phyloP scores from a whole-genome alignment of 352 stramenopile species.

The Aphanomyces euteiches region DNA sequence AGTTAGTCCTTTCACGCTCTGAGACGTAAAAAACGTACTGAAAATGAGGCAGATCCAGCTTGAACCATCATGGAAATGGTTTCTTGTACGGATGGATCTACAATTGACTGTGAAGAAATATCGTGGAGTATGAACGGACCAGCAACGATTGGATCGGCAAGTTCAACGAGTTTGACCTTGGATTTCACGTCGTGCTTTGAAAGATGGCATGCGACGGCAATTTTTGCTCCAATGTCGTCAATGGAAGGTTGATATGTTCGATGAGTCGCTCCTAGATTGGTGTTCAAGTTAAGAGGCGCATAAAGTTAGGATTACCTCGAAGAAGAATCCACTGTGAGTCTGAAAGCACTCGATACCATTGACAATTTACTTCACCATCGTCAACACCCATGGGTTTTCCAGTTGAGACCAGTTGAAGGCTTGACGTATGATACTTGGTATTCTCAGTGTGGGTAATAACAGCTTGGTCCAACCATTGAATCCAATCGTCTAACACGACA shows the following conservation, averaged over 20 bases:
- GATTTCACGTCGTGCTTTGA: neutral
- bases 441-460: constrained; percentile 1
- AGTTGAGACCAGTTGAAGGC: constrained; percentile 4
- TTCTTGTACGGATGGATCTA: constrained; percentile 21
- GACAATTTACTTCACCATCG: constrained; percentile 17
- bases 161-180: neutral
- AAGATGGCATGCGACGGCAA: constrained; percentile 1
- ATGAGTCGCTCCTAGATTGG: neutral
- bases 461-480: neutral
- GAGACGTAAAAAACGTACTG: neutral
- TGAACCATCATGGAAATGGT: constrained; percentile 21
- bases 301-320: neutral
- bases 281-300: neutral
- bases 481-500: constrained; percentile 7
- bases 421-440: constrained; percentile 11
- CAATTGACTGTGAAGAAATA: neutral
- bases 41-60: constrained; percentile 13
- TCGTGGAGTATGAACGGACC: neutral
- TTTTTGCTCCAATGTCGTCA: constrained; percentile 4
- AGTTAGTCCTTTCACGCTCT: neutral
- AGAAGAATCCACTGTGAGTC: constrained; percentile 5
- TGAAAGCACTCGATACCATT: constrained; percentile 13
- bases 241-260: constrained; percentile 17
- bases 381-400: neutral
- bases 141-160: neutral